These are phyloP conservation scores for Mycena epipterygia DNA, from an alignment of 768 basidiomycete genomes.

Conservation along the genomic window DNA sequence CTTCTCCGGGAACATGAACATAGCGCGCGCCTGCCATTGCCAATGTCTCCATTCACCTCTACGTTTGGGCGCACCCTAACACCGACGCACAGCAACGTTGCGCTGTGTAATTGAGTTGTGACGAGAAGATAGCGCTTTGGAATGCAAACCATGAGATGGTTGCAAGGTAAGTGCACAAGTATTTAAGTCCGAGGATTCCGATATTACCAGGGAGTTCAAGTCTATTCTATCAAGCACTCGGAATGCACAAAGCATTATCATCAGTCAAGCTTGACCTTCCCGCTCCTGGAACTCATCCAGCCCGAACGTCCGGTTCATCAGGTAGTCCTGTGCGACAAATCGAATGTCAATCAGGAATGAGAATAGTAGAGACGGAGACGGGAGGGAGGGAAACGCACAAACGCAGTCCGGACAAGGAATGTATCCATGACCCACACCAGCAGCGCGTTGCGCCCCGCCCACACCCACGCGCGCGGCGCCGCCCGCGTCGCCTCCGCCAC, in stretches of 20 bases:
- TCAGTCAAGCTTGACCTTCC: constrained; percentile 11
- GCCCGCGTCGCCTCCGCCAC: constrained; percentile 26
- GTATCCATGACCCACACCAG: constrained; percentile 36
- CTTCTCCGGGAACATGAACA: too few species aligned
- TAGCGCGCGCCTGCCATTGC: too few species aligned
- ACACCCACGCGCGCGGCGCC: constrained; percentile 34
- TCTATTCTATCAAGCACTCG: too few species aligned
- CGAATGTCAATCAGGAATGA: neutral
- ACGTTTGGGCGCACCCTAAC: too few species aligned
- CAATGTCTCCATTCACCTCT: too few species aligned
- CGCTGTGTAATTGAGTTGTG: too few species aligned
- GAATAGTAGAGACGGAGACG: neutral
- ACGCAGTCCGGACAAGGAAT: constrained; percentile 30
- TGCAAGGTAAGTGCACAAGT: too few species aligned
- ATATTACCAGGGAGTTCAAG: too few species aligned
- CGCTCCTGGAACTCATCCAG: constrained; percentile 20
- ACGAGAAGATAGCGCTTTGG: too few species aligned
- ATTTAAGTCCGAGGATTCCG: too few species aligned
- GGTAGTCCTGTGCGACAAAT: constrained; percentile 14
- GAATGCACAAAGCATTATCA: neutral
- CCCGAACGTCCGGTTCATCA: constrained; percentile 27
- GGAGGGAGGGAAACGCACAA: constrained; percentile 15
- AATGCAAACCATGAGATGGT: too few species aligned
- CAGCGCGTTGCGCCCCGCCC: constrained; percentile 28
- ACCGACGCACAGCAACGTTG: too few species aligned